These are phyloP conservation scores for Aspergillus aculeatus DNA, from an alignment of 2,329 filamentous ascomycete species.

Conservation along the genomic window DNA sequence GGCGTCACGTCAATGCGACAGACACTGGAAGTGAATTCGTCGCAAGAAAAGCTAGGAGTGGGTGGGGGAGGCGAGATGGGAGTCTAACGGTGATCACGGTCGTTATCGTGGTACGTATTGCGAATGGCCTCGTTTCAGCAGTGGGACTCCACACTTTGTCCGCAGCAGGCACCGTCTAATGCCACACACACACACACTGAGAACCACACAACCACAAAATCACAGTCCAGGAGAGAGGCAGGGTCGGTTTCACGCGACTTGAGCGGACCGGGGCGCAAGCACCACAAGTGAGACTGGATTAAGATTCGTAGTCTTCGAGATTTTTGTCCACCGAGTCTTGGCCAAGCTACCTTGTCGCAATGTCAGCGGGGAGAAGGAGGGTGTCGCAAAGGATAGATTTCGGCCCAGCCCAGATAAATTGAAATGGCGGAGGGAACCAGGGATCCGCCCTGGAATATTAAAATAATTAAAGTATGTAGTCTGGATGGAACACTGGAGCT, in stretches of 20 bases:
- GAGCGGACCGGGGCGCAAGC: conserved; percentile 11
- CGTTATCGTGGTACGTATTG: conserved; percentile 9
- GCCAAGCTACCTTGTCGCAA: conserved; percentile 3
- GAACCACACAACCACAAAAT: conserved; percentile 12
- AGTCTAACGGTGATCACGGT: conserved; percentile 8
- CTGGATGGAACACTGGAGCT: conserved; percentile 1
- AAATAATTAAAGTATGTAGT: conserved; percentile 5
- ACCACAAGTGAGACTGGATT: conserved; percentile 7
- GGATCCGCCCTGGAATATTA: conserved; percentile 10
- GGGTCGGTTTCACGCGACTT: conserved; percentile 19
- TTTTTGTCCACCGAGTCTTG: conserved; percentile 14
- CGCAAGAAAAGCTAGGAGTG: neutral
- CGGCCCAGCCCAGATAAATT: neutral
- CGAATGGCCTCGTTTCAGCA: conserved; percentile 17
- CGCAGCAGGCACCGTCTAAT: conserved; percentile 9
- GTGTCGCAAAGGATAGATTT: conserved; percentile 14
- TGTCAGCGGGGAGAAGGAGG: conserved; percentile 1
- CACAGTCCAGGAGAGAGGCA: conserved; percentile 5
- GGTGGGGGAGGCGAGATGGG: conserved; percentile 4
- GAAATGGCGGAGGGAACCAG: neutral
- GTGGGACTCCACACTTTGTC: conserved; percentile 19
- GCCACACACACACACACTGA: conserved; percentile 9
- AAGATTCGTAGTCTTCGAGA: conserved; percentile 16
- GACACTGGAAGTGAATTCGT: neutral
- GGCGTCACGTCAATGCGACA: neutral